Evolutionary conservation across 2,329 filamentous ascomycete species (phyloP).

Genomic region (Fusarium cyanostomum): DNA sequence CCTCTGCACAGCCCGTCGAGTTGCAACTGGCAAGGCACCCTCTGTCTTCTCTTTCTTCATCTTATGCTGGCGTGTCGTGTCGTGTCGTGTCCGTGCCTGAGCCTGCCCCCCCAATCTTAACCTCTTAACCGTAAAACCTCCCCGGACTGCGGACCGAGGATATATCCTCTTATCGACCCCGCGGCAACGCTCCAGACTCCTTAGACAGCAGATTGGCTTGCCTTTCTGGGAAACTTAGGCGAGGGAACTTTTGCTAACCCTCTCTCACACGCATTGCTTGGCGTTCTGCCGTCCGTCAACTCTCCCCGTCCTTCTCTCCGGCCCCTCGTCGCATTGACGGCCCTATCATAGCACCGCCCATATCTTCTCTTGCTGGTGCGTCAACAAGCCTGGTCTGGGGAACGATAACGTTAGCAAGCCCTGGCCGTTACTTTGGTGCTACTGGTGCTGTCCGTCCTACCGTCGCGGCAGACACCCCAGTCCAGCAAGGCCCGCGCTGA

Average conservation of each 20-base stretch:
- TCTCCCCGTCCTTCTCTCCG: conserved; percentile 34
- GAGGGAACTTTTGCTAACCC: conserved; percentile 54
- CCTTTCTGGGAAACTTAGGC: conserved; percentile 50
- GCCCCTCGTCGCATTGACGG: conserved; percentile 34
- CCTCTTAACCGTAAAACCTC: conserved; percentile 19
- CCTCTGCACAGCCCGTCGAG: conserved; percentile 21
- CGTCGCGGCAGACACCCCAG: conserved; percentile 31
- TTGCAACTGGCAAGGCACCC: not conserved
- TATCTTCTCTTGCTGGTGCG: conserved; percentile 42
- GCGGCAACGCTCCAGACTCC: conserved; percentile 39
- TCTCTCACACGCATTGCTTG: conserved; percentile 50
- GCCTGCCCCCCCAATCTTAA: conserved; percentile 13
- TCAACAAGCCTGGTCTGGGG: conserved; percentile 43
- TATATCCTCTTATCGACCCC: conserved; percentile 42
- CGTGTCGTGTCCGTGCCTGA: conserved; percentile 16
- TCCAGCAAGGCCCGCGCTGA: conserved; percentile 23
- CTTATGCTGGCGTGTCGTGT: not conserved
- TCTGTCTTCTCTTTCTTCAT: not conserved
- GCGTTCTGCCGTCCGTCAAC: conserved; percentile 39
- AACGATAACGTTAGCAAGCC: conserved; percentile 47
- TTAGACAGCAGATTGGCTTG: conserved; percentile 47
- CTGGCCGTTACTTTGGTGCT: conserved; percentile 39
- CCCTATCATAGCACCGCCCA: conserved; percentile 42
- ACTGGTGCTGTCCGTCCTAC: conserved; percentile 22
- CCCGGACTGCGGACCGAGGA: conserved; percentile 21